phyloP scores from a whole-genome alignment of 306 rosid genomes.

The Cucumis melo region DNA sequence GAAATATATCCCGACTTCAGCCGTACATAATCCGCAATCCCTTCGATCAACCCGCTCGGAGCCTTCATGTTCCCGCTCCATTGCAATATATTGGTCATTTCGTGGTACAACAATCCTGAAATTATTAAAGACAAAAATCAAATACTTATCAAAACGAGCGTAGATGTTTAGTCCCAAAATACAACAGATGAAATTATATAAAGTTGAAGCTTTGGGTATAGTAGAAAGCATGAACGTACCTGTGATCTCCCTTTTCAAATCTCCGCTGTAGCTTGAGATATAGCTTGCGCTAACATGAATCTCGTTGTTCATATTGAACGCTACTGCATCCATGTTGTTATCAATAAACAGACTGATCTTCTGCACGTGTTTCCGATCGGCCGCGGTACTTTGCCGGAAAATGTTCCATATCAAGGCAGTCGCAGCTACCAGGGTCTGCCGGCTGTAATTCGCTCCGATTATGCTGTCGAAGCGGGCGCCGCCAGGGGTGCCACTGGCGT shows the following conservation, averaged over 20 bases:
- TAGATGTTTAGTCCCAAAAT: too few species aligned
- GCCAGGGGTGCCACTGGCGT: conserved; percentile 22
- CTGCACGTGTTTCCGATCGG: conserved; percentile 9
- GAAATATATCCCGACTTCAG: conserved; percentile 24
- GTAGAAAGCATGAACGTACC: neutral
- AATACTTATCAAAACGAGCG: too few species aligned
- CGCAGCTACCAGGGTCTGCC: conserved; percentile 15
- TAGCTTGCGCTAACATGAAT: conserved; percentile 27
- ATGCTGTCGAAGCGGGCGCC: conserved; percentile 23
- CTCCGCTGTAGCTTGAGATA: neutral
- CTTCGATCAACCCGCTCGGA: conserved; percentile 22
- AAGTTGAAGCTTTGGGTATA: too few species aligned
- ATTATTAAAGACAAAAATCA: too few species aligned
- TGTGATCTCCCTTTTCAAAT: conserved; percentile 17
- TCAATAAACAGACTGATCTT: conserved; percentile 18
- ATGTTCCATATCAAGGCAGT: conserved; percentile 15
- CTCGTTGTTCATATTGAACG: conserved; percentile 9
- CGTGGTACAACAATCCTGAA: conserved; percentile 18
- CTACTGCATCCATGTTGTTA: conserved; percentile 7
- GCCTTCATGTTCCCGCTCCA: conserved; percentile 16
- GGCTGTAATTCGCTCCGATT: conserved; percentile 16
- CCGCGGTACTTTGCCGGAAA: conserved; percentile 2
- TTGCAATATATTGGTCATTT: conserved; percentile 13
- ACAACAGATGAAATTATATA: too few species aligned
- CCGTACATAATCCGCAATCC: conserved; percentile 45